Conservation (phyloP, 2,329 filamentous ascomycete species). For the Colletotrichum destructivum region DNA sequence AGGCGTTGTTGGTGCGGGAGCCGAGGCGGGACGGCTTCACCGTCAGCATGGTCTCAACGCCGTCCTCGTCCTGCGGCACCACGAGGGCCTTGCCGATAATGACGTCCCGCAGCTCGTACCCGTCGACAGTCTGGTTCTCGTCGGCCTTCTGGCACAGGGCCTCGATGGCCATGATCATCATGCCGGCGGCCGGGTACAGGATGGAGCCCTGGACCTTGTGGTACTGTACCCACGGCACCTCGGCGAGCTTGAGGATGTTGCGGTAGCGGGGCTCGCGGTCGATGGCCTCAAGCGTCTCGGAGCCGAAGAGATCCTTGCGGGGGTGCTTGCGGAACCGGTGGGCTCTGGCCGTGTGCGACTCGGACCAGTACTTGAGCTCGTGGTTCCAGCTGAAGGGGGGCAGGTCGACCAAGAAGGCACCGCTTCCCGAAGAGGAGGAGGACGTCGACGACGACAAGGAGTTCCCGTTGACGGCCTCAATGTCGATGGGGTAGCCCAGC, state of each 20-base stretch:
- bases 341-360: constrained; percentile 20
- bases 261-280: constrained; percentile 13
- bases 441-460: no score
- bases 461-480: constrained; percentile 1
- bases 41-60: no score
- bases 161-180: constrained; percentile 48
- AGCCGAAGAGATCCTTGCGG: constrained; percentile 36
- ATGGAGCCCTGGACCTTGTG: constrained; percentile 60
- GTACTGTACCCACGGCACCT: constrained; percentile 62
- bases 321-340: constrained; percentile 17
- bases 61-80: constrained; percentile 7
- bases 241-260: constrained; percentile 45
- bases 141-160: constrained; percentile 10
- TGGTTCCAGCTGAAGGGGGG: constrained; percentile 42
- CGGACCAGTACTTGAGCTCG: constrained; percentile 13
- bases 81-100: constrained; percentile 35
- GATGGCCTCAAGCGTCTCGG: no score
- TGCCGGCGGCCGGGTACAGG: constrained; percentile 56
- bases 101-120: constrained; percentile 42
- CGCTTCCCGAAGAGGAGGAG: background rate
- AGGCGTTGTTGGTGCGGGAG: no score
- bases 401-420: constrained; percentile 28
- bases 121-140: constrained; percentile 20
- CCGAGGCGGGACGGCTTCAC: no score
- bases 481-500: constrained; percentile 1